A percentile compares a stretch with the other conserved stretches of the same genome.
Evolutionary conservation across 1,284 basidiomycete genomes (phyloP).

Genomic region (Coniferiporia sulphurascens): DNA sequence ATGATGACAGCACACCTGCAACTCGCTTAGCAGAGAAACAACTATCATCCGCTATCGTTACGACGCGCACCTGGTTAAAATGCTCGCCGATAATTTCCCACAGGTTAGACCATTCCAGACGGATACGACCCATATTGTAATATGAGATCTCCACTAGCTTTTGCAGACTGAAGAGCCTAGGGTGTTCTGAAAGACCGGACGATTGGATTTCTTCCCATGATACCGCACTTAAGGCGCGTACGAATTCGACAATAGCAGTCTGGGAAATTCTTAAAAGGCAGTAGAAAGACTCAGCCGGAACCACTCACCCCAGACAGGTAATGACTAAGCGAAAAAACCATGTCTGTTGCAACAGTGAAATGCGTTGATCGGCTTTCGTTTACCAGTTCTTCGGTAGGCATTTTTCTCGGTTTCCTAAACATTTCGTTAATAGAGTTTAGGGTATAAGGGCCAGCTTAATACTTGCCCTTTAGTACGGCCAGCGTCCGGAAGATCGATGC

Average conservation of each 20-base stretch:
- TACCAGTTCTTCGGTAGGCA: constrained; percentile 90
- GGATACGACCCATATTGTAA: constrained; percentile 99
- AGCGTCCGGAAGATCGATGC: constrained; percentile 77
- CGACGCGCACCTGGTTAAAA: constrained; percentile 82
- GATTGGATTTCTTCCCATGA: constrained; percentile 99
- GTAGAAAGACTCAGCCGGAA: constrained; percentile 12
- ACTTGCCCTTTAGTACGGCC: constrained; percentile 69
- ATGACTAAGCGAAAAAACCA: constrained; percentile 97
- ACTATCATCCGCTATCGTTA: neutral
- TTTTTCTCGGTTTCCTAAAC: constrained; percentile 46
- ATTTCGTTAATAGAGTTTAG: constrained; percentile 17
- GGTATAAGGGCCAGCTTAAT: neutral
- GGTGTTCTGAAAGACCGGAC: constrained; percentile 88
- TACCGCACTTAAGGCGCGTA: constrained; percentile 92
- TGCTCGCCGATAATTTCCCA: constrained; percentile 99
- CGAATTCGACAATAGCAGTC: constrained; percentile 98
- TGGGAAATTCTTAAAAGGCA: constrained; percentile 30
- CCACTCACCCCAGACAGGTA: constrained; percentile 84
- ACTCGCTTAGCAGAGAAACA: constrained; percentile 10
- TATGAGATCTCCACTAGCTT: constrained; percentile 99
- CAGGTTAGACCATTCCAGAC: constrained; percentile 97
- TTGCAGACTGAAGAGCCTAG: constrained; percentile 94
- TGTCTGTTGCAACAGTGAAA: constrained; percentile 97
- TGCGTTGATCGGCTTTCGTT: constrained; percentile 97
- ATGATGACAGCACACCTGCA: constrained; percentile 93